Evolutionary conservation across 1,139 yeast species (phyloP), one percentile per base, ranked within the genome.

Genomic region (Blastobotrys illinoisensis): DNA sequence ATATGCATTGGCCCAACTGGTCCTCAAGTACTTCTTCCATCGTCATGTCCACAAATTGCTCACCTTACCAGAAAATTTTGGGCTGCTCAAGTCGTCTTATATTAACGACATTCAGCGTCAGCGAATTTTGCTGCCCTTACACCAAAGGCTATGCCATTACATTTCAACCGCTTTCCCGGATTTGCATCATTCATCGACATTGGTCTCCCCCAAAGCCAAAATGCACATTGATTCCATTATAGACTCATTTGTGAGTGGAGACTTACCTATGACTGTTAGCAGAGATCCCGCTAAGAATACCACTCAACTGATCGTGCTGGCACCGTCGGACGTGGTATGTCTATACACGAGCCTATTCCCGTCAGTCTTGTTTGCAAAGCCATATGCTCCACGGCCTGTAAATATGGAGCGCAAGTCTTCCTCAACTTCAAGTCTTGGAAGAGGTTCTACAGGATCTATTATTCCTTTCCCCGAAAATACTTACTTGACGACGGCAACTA

Each of bases 241-340:
- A 40, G 49, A 40, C 13, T 44, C 55, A 4, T 48, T 60, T 24
- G 32, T 51, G 9, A 54, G 5, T 5, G 40, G 40, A 13, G 40
- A 32, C 16, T n/a, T 32, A 16, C 16, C 40, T 32, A 7, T 16
- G 3, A 11, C 16, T 13, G 11, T 16, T n/a, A 32, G 40, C 2
- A 32, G 40, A 7, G 40, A 32, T 32, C 16, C 40, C 16, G 11
- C 14, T 11, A 32, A 11, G 7, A 32, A 32, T 7, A 32, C 16
- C 40, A n/a, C 32, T 11, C 70, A 69, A 52, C 56, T 66, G 28
- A 55, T 71, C 24, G 70, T 67, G 3, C 54, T 70, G 16, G 61
- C 67, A 9, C 71, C 72, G 1, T 62, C 70, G 19, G 74, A 71
- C 50, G 57, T 71, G 13, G 59, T 64, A 2, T 62, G 59, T 40